Evolutionary conservation across 495 filamentous ascomycete genomes (phyloP), one percentile per base, ranked within the genome.

Genomic region (Penicillium bovifimosum): DNA sequence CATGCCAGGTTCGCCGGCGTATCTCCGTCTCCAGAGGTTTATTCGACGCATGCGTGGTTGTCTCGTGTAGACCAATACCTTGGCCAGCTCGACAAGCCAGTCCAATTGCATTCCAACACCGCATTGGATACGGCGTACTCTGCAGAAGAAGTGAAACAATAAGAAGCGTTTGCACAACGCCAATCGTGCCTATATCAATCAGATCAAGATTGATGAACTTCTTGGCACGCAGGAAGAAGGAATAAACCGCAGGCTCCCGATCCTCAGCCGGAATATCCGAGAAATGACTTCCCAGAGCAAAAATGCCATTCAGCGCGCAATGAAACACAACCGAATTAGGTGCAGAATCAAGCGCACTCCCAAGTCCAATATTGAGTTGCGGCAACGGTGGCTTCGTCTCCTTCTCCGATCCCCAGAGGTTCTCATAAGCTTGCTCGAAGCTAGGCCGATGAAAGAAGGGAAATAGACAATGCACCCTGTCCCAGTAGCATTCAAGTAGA

Each of bases 91-190:
- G 61, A 44, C 73, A 76, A 1, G 76, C 76, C 6, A 80, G 45
- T 1, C 76, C 76, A 11, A 78, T 63, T 1, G 68, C 50, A 50
- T 75, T 74, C 75, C 76, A 80, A 48, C 75, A 79, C 16, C 68
- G 56, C 24, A 59, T 68, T 2, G 76, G 70, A 47, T 77, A 75
- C 1, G 68, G 67, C 1, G 75, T 75, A 41, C 70, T 73, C 45
- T 77, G 75, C 3, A 79, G 66, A 40, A 71, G 66, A 5, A 76
- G 52, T 1, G 71, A 68, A 31, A 72, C 58, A 6, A 80, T 54
- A 17, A 80, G 50, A 9, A 80, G 60, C 2, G 70, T 65, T 44
- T 80, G 76, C 1, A 79, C 75, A 0, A 75, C 67, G 0, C 72
- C 74, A 10, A 78, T 57, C 1, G 69, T 74, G 18, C 63, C 55